These are phyloP conservation scores for Simmondsia chinensis DNA, from an alignment of 148 eudicot species.

Conservation along the genomic window DNA sequence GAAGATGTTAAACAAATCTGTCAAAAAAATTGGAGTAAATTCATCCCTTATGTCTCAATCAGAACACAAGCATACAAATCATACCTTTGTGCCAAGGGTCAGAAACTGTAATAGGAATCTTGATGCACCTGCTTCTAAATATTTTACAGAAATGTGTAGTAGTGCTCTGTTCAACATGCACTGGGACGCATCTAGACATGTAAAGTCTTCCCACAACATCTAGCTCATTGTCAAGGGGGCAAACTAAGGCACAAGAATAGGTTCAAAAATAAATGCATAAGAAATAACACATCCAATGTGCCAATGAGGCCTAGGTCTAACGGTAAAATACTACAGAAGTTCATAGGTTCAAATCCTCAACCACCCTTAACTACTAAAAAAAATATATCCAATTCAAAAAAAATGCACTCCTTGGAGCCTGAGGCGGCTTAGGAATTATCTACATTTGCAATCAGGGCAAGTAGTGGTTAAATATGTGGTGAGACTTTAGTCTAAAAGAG, in stretches of 20 bases:
- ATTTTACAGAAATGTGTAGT: constrained; percentile 52
- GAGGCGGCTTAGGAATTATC: too few species aligned
- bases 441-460: too few species aligned
- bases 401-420: too few species aligned
- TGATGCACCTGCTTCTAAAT: constrained; percentile 42
- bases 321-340: too few species aligned
- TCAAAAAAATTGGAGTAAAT: not conserved
- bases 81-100: constrained; percentile 64
- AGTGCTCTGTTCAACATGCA: constrained; percentile 88
- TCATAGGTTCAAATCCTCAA: too few species aligned
- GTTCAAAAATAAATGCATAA: not conserved
- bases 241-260: not conserved
- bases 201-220: constrained; percentile 93
- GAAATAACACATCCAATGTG: not conserved
- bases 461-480: too few species aligned
- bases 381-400: too few species aligned
- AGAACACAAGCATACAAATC: constrained; percentile 4
- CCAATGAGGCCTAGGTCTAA: not conserved
- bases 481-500: too few species aligned
- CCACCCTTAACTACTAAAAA: too few species aligned
- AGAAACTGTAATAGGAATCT: constrained; percentile 45
- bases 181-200: constrained; percentile 86
- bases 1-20: not conserved
- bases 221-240: constrained; percentile 46
- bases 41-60: not conserved